Conservation (phyloP, 257 asterid genomes). For the Jaltomata sinuosa region DNA sequence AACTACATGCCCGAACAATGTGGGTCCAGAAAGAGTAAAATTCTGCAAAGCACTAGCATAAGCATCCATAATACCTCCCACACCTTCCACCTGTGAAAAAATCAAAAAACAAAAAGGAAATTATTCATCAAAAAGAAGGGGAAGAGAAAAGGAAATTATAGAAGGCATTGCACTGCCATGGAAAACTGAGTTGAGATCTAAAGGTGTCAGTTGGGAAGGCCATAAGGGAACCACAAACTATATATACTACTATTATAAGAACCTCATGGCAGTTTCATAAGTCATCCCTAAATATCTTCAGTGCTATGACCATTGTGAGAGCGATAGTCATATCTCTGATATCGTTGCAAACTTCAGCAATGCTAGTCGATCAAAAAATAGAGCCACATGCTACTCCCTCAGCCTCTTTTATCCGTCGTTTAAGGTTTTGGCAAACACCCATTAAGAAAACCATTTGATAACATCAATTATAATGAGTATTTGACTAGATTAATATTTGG, state of each 20-base stretch:
- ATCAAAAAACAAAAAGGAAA: not conserved
- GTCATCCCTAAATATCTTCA: not conserved
- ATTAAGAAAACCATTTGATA: not conserved
- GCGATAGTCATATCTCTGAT: not conserved
- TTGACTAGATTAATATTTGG: not conserved
- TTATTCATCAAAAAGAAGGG: not conserved
- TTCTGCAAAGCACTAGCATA: slow-evolving; percentile 57
- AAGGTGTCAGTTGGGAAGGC: not conserved
- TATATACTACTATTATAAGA: not conserved
- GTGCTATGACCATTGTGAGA: not conserved
- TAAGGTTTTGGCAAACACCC: not conserved
- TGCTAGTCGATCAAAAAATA: not conserved
- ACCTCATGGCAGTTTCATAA: not conserved
- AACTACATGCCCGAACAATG: slow-evolving; percentile 72
- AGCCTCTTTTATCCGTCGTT: not conserved
- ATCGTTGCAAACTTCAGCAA: not conserved
- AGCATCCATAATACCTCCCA: slow-evolving; percentile 71
- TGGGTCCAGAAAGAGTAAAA: slow-evolving; percentile 62
- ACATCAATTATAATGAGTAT: not conserved
- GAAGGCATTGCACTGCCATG: not conserved
- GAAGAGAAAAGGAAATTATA: not conserved
- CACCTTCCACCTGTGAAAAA: slow-evolving; percentile 49
- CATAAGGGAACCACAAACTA: not conserved
- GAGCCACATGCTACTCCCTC: not conserved
- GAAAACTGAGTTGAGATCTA: not conserved